These are phyloP conservation scores for Penicillium glabrum DNA, from an alignment of 2,329 filamentous ascomycete species.

Conservation along the genomic window DNA sequence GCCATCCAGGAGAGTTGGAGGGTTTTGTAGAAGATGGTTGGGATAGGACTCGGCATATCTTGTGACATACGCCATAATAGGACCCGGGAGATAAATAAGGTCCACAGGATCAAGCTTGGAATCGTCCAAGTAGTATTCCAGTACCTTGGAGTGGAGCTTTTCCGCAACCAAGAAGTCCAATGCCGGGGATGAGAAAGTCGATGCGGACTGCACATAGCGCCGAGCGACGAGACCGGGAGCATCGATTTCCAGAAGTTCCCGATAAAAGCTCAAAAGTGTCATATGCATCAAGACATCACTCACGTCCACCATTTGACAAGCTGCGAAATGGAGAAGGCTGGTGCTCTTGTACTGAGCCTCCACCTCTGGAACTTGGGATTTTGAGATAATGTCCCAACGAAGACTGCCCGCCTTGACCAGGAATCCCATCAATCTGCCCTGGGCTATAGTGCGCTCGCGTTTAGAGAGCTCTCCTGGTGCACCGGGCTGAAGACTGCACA, in stretches of 20 bases:
- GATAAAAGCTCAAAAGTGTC: constrained; percentile 59
- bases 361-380: constrained; percentile 53
- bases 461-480: constrained; percentile 46
- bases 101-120: constrained; percentile 52
- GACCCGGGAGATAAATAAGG: constrained; percentile 53
- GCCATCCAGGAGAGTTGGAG: constrained; percentile 40
- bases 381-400: constrained; percentile 56
- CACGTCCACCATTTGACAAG: constrained; percentile 56
- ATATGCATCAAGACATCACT: constrained; percentile 62
- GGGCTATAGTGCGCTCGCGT: constrained; percentile 58
- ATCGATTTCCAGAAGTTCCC: constrained; percentile 51
- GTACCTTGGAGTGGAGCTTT: constrained; percentile 51
- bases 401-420: constrained; percentile 54
- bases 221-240: constrained; percentile 35
- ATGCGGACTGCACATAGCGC: constrained; percentile 32
- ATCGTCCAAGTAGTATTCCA: constrained; percentile 54
- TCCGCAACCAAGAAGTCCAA: constrained; percentile 55
- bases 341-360: constrained; percentile 45
- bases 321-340: constrained; percentile 56
- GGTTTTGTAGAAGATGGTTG: constrained; percentile 52
- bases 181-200: constrained; percentile 41
- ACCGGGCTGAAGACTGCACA: constrained; percentile 48
- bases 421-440: constrained; percentile 61
- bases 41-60: constrained; percentile 57
- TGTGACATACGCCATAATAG: constrained; percentile 58